Percentiles rank a stretch among this genome's conserved stretches.
Conservation (phyloP, 2,329 filamentous ascomycete genomes). For the Lachnellula subtilissima region DNA sequence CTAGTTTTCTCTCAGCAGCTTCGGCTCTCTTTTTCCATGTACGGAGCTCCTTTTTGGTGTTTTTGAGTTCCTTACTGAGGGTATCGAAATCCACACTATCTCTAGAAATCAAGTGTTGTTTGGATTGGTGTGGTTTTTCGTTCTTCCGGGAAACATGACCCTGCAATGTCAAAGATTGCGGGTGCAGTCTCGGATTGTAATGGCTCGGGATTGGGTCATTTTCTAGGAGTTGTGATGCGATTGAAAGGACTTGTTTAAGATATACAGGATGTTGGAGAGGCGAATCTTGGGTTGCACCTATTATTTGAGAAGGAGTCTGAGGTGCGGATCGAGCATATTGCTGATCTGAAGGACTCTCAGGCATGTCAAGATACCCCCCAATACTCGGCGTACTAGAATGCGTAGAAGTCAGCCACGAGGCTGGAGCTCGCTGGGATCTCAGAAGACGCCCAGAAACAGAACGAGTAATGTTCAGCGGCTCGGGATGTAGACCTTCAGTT, state of each 20-base stretch:
- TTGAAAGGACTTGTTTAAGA: neutral
- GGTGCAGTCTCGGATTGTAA: constrained; percentile 37
- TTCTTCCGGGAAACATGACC: constrained; percentile 40
- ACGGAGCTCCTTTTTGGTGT: constrained; percentile 38
- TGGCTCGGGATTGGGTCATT: neutral
- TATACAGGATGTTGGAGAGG: neutral
- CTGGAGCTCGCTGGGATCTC: no score
- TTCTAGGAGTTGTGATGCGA: constrained; percentile 2
- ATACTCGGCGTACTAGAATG: no score
- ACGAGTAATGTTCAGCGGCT: no score
- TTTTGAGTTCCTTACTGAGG: constrained; percentile 45
- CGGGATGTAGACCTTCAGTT: no score
- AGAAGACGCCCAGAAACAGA: no score
- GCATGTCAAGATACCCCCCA: no score
- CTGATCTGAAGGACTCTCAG: neutral
- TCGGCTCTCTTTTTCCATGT: constrained; percentile 54
- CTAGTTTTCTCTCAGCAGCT: constrained; percentile 49
- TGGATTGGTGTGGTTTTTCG: constrained; percentile 44
- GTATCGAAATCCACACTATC: constrained; percentile 41
- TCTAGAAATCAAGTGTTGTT: constrained; percentile 42
- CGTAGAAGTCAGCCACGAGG: no score
- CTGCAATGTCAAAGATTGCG: constrained; percentile 47
- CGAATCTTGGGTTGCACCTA: neutral
- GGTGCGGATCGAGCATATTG: neutral
- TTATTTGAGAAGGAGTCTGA: neutral